phyloP scores from a whole-genome alignment of 129 eudicot genomes.

The Kitagawia praeruptora region DNA sequence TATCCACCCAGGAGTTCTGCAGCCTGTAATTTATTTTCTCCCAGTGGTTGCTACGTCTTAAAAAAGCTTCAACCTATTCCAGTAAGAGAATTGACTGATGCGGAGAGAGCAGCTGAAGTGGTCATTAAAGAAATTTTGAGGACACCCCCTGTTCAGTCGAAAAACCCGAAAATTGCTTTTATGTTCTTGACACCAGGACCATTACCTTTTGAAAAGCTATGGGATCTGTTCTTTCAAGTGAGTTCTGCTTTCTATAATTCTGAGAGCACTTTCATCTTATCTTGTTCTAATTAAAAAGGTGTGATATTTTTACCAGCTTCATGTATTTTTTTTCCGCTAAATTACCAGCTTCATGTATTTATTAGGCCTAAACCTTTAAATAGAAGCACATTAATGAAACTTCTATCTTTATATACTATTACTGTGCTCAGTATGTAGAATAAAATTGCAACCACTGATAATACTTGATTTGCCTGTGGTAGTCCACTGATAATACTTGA shows the following conservation, averaged over 20 bases:
- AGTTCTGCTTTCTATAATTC: conserved; percentile 11
- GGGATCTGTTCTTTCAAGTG: conserved; percentile 64
- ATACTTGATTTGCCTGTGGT: background rate
- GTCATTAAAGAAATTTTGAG: conserved; percentile 46
- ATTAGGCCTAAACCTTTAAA: background rate
- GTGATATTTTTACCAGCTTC: background rate
- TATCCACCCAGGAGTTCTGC: conserved; percentile 36
- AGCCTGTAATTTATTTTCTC: conserved; percentile 41
- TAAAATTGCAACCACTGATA: background rate
- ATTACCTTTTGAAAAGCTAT: conserved; percentile 55
- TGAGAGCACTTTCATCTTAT: background rate
- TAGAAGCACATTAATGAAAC: background rate
- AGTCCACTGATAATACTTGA: background rate
- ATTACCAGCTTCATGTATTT: background rate
- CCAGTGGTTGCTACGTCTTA: conserved; percentile 32
- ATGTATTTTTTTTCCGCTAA: no score
- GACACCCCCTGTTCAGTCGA: conserved; percentile 24
- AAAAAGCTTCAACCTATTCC: conserved; percentile 25
- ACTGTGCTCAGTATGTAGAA: background rate
- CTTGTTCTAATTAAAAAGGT: background rate
- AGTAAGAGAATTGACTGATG: conserved; percentile 48
- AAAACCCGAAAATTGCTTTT: conserved; percentile 53
- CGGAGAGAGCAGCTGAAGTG: conserved; percentile 44
- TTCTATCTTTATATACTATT: background rate
- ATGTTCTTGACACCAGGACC: conserved; percentile 53